These are phyloP conservation scores for Tarenaya hassleriana DNA, from an alignment of 345 rosid genomes.

Conservation along the genomic window DNA sequence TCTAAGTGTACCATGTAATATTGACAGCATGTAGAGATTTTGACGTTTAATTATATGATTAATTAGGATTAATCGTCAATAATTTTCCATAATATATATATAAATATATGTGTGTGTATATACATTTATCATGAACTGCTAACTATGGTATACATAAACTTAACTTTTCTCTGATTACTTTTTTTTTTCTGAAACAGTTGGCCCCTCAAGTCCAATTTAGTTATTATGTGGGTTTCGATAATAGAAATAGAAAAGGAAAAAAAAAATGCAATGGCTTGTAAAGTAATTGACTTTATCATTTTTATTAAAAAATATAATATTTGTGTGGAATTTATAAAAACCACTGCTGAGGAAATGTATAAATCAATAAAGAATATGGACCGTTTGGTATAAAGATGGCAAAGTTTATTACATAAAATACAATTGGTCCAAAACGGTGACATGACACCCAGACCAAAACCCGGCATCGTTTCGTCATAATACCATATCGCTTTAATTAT, in stretches of 20 bases:
- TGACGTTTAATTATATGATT: no score
- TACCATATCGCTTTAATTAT: no score
- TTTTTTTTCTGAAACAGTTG: no score
- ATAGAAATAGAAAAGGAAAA: background rate
- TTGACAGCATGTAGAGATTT: no score
- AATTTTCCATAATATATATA: no score
- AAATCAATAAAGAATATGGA: slow-evolving; percentile 26
- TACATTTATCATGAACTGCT: no score
- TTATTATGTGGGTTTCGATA: background rate
- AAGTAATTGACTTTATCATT: slow-evolving; percentile 30
- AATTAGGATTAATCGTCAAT: no score
- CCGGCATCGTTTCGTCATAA: slow-evolving; percentile 15
- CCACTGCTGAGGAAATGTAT: background rate
- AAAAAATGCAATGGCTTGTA: slow-evolving; percentile 17
- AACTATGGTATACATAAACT: no score
- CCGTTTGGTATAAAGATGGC: slow-evolving; percentile 24
- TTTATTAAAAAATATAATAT: slow-evolving; percentile 25
- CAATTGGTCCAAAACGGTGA: slow-evolving; percentile 31
- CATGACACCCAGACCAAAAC: slow-evolving; percentile 27
- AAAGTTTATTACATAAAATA: slow-evolving; percentile 25
- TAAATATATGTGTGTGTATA: no score
- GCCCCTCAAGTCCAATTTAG: slow-evolving; percentile 9
- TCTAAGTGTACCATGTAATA: no score
- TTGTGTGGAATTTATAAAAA: slow-evolving; percentile 22
- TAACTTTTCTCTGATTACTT: no score